Percentiles rank a stretch among this genome's conserved stretches.
Conservation (phyloP, 2,329 filamentous ascomycete species). For the Tolypocladium cylindrosporum region DNA sequence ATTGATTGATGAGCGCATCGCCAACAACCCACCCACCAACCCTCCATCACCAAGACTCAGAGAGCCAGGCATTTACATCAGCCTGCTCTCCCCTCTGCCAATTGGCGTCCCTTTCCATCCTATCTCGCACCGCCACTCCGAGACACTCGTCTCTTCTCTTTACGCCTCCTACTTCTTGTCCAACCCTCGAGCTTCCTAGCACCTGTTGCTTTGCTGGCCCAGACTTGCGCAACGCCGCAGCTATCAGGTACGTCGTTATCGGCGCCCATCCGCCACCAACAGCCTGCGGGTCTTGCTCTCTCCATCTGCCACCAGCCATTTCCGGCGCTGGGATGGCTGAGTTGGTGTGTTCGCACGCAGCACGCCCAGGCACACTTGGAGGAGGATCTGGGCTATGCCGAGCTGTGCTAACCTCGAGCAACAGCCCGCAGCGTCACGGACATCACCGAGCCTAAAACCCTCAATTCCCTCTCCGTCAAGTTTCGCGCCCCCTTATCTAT, state of each 20-base stretch:
- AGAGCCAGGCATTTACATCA: neutral
- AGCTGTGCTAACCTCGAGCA: neutral
- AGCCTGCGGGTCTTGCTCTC: neutral
- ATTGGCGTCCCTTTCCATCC: constrained; percentile 1
- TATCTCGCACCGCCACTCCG: neutral
- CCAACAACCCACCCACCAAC: neutral
- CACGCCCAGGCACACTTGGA: neutral
- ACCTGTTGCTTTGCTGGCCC: neutral
- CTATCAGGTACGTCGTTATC: neutral
- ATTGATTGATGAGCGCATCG: neutral
- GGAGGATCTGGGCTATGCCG: neutral
- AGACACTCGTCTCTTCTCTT: neutral
- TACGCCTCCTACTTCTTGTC: neutral
- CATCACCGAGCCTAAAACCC: neutral
- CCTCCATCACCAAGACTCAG: neutral
- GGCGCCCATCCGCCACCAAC: neutral
- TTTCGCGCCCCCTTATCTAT: neutral
- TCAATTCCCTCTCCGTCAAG: neutral
- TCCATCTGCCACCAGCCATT: neutral
- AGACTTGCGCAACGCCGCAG: neutral
- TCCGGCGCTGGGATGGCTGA: neutral
- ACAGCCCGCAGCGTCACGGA: neutral
- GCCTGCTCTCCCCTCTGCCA: neutral
- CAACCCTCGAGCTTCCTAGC: too few relatives aligned
- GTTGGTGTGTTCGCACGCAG: neutral